These are phyloP conservation scores for Microbotryomycetes sp. DNA, from an alignment of 1,284 basidiomycete species.

Conservation along the genomic window DNA sequence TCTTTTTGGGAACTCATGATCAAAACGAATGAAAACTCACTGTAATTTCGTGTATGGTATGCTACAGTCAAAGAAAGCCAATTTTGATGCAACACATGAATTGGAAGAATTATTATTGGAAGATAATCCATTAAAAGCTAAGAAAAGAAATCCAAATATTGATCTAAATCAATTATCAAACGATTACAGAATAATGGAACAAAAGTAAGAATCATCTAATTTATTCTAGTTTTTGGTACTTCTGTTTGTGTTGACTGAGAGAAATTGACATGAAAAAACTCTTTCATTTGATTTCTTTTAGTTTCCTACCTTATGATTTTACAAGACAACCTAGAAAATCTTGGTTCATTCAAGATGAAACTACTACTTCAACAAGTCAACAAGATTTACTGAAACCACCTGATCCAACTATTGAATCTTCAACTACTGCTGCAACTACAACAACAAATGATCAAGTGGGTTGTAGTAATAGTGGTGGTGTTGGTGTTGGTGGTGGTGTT, in stretches of 20 bases:
- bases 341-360: slow-evolving; percentile 26
- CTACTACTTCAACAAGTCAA: neutral
- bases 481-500: neutral
- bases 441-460: neutral
- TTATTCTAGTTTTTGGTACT: neutral
- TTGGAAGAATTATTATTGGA: slow-evolving; percentile 90
- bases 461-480: neutral
- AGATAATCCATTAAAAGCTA: slow-evolving; percentile 94
- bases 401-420: slow-evolving; percentile 4
- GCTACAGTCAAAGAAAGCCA: slow-evolving; percentile 83
- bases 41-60: neutral
- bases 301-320: slow-evolving; percentile 32
- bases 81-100: slow-evolving; percentile 99
- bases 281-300: neutral
- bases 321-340: slow-evolving; percentile 22
- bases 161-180: slow-evolving; percentile 74
- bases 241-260: neutral
- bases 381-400: too few species aligned
- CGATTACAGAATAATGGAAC: slow-evolving; percentile 96
- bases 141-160: slow-evolving; percentile 81
- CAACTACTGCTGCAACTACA: neutral
- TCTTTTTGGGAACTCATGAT: slow-evolving; percentile 36
- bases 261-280: neutral
- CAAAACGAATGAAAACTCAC: too few species aligned
- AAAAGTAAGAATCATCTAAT: too few species aligned